These are phyloP conservation scores for Schizochytrium sp. DNA, from an alignment of 108 stramenopile species.

Conservation along the genomic window DNA sequence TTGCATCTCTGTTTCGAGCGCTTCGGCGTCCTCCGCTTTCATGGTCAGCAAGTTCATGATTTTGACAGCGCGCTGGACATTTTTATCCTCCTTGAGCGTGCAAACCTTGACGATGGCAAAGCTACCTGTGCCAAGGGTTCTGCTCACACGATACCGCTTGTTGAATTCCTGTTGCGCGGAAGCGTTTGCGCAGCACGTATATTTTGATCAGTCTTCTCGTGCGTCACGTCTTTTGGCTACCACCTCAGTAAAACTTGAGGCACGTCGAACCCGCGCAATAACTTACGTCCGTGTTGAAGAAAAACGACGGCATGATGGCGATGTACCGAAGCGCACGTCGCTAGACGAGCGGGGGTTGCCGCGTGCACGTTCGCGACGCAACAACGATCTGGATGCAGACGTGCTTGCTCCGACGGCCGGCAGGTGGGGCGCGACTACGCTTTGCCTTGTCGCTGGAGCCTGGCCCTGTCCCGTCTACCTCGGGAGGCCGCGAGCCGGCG, in stretches of 20 bases:
- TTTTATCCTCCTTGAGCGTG: constrained; percentile 23
- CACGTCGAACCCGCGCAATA: background rate
- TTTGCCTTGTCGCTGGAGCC: no score
- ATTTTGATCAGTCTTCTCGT: background rate
- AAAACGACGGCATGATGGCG: background rate
- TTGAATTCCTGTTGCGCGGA: background rate
- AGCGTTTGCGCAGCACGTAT: background rate
- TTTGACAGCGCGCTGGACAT: constrained; percentile 28
- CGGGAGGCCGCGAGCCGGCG: no score
- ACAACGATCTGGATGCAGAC: no score
- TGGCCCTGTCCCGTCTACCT: no score
- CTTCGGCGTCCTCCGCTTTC: constrained; percentile 17
- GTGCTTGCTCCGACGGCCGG: no score
- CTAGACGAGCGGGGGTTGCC: no score
- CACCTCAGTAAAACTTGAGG: no score
- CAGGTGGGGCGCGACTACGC: no score
- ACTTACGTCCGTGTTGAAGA: constrained; percentile 10
- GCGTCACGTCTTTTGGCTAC: no score
- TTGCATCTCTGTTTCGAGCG: constrained; percentile 24
- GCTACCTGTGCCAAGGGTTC: constrained; percentile 24
- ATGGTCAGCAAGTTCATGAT: constrained; percentile 20
- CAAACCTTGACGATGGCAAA: constrained; percentile 30
- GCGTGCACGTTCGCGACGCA: no score
- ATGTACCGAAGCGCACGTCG: no score
- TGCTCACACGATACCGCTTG: constrained; percentile 21